phyloP scores from a whole-genome alignment of 345 rosid genomes.

The Citrus hindsii region DNA sequence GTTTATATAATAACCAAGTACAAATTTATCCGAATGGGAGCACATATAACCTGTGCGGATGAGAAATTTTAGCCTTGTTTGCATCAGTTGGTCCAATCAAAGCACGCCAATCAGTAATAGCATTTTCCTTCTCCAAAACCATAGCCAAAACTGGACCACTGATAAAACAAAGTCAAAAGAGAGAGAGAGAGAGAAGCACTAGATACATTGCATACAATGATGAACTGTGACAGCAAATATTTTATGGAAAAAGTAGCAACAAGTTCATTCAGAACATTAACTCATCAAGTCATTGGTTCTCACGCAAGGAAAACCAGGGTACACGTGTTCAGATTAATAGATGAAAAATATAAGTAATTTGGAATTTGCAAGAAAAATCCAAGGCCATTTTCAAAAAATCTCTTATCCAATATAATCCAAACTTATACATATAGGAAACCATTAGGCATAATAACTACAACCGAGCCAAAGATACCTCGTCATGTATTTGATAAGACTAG shows the following conservation, averaged over 20 bases:
- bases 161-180: constrained; percentile 9
- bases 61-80: constrained; percentile 58
- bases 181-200: background rate
- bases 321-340: background rate
- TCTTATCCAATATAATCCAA: background rate
- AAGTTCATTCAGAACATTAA: background rate
- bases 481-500: constrained; percentile 66
- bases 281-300: background rate
- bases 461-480: constrained; percentile 44
- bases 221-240: background rate
- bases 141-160: constrained; percentile 81
- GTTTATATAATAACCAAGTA: background rate
- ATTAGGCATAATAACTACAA: background rate
- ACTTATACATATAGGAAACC: background rate
- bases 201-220: background rate
- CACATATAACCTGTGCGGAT: constrained; percentile 57
- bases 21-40: constrained; percentile 4
- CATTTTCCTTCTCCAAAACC: constrained; percentile 77
- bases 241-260: background rate
- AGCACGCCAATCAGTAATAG: constrained; percentile 76
- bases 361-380: background rate
- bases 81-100: constrained; percentile 88
- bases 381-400: background rate
- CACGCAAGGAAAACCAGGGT: background rate
- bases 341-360: background rate